Percentiles rank a stretch among this genome's conserved stretches.
Conservation (phyloP, 2,329 filamentous ascomycete species). For the Aurifilum marmelostoma region DNA sequence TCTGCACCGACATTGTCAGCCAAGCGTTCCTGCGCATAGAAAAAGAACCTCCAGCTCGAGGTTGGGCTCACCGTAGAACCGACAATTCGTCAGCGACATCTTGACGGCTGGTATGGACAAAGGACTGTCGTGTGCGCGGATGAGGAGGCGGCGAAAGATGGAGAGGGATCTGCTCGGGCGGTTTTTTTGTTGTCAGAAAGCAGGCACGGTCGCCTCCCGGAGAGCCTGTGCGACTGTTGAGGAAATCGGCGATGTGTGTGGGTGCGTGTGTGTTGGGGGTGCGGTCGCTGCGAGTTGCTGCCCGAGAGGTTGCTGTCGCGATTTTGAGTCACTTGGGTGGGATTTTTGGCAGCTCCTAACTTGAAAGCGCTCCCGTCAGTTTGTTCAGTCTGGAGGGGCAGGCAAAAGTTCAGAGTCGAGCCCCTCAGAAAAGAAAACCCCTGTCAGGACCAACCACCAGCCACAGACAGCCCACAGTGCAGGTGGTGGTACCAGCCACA, state of each 20-base stretch:
- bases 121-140: slow-evolving; percentile 16
- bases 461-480: neutral
- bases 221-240: slow-evolving; percentile 15
- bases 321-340: slow-evolving; percentile 29
- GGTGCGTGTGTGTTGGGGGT: slow-evolving; percentile 4
- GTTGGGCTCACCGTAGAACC: slow-evolving; percentile 39
- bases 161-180: slow-evolving; percentile 13
- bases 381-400: slow-evolving; percentile 27
- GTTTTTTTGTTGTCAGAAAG: slow-evolving; percentile 5
- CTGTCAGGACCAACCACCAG: neutral
- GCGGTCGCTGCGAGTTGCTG: slow-evolving; percentile 18
- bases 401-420: slow-evolving; percentile 18
- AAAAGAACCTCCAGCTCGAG: neutral
- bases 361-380: neutral
- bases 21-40: slow-evolving; percentile 43
- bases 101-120: slow-evolving; percentile 32
- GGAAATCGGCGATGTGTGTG: slow-evolving; percentile 2
- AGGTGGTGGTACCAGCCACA: neutral
- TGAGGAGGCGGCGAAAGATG: slow-evolving; percentile 16
- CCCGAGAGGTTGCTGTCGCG: slow-evolving; percentile 14
- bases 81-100: slow-evolving; percentile 45
- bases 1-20: slow-evolving; percentile 33
- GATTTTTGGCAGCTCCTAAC: slow-evolving; percentile 23
- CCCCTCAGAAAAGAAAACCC: neutral
- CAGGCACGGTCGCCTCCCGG: neutral